Base-by-base conservation (phyloP, 768 basidiomycete genomes). In the Rhodosporidiobolus sp. region DNA sequence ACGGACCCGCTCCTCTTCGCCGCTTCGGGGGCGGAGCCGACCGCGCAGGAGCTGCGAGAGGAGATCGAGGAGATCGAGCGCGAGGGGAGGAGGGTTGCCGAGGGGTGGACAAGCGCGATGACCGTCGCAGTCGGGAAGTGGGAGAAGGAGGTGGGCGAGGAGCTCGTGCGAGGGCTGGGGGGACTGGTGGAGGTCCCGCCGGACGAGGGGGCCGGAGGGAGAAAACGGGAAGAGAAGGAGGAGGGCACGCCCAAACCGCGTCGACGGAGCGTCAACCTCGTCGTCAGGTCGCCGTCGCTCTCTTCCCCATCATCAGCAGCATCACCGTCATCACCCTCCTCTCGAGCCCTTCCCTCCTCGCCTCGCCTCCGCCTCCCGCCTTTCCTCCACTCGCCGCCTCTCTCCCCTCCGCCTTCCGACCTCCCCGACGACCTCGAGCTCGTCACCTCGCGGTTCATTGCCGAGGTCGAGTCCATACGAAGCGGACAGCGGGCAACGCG, bases 21-120 rank as follows among this genome's bases (percentile, higher is more conserved):
- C 9, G 30, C 61, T 1, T n/a, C 57, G 0, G 49, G 14, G n/a
- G 22, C 17, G 7, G 63, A 70, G 26, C 63, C 63, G 0, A 48
- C 12, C 11, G 50, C 50, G 49, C n/a, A 11, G n/a, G 69, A 67
- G 30, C 57, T 67, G 7, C 24, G 32, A 35, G 8, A 24, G 24
- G 65, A 67, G 67, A 69, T 69, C 20, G 14, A 7, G 17, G 67
- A 73, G 53, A 73, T 73, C 38, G 72, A 73, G 63, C n/a, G 4
- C 19, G 72, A 73, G 58, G 53, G 67, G 63, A 19, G 28, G 46
- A 24, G 72, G 54, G 30, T 73, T 24, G 43, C 30, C 12, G 63
- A 65, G 34, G n/a, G 19, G 26, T 73, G 63, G 63, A 57, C 17
- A 0, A 59, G 26, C 6, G 20, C 57, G 1, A 63, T 30, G 14